A percentile compares a stretch with the other conserved stretches of the same genome.
Conservation (phyloP, 371 early-diverging fungal genomes). For the Haplosporangium sp. region DNA sequence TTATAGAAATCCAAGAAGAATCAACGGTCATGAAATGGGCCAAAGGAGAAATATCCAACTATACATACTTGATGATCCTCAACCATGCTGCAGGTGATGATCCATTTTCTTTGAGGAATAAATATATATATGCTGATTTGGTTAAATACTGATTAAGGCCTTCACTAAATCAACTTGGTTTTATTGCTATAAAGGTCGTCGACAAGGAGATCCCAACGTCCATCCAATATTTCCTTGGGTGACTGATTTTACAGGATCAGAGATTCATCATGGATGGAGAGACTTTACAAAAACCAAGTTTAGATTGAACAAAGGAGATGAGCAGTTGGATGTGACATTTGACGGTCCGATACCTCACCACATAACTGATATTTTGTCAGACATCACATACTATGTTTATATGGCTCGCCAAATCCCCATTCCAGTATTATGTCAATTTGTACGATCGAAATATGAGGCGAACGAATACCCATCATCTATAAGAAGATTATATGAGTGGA, state of each 20-base stretch:
- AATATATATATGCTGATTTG: not conserved
- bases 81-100: conserved; percentile 80
- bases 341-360: conserved; percentile 79
- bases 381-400: conserved; percentile 79
- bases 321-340: conserved; percentile 77
- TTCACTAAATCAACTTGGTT: not conserved
- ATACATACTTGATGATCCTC: conserved; percentile 84
- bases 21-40: conserved; percentile 77
- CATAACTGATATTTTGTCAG: conserved; percentile 77
- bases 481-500: conserved; percentile 75
- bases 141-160: not conserved
- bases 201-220: conserved; percentile 76
- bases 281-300: conserved; percentile 77
- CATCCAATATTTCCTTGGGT: conserved; percentile 84
- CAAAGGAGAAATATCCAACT: conserved; percentile 82
- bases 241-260: conserved; percentile 72
- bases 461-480: conserved; percentile 78
- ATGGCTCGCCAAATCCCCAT: conserved; percentile 74
- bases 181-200: conserved; percentile 59
- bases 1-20: conserved; percentile 64
- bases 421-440: conserved; percentile 77
- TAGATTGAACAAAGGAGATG: conserved; percentile 80
- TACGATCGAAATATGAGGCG: conserved; percentile 77
- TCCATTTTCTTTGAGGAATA: not conserved
- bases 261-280: conserved; percentile 69